Percentiles rank a stretch among this genome's conserved stretches.
phyloP scores from a whole-genome alignment of 2,329 filamentous ascomycete species.

The Fusarium cyanostomum region DNA sequence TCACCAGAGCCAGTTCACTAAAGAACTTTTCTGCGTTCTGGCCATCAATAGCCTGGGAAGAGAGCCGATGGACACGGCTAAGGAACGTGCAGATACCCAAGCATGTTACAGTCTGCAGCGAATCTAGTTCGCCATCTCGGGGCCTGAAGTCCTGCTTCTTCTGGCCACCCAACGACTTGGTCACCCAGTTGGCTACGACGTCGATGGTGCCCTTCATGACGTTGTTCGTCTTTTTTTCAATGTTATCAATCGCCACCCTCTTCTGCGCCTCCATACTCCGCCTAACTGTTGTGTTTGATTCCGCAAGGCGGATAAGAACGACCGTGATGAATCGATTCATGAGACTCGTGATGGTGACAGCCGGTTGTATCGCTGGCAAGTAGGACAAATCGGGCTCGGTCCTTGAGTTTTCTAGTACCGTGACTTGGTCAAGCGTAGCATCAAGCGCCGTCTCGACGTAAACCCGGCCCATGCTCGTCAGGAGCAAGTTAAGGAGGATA shows the following conservation, averaged over 20 bases:
- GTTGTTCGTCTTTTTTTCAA: conserved; percentile 83
- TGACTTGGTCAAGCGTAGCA: conserved; percentile 76
- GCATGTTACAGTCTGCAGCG: conserved; percentile 87
- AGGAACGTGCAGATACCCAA: conserved; percentile 84
- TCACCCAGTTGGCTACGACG: conserved; percentile 79
- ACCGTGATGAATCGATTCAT: conserved; percentile 93
- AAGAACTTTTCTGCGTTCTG: conserved; percentile 85
- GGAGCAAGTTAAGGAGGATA: conserved; percentile 81
- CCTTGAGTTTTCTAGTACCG: conserved; percentile 80
- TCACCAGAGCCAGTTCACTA: conserved; percentile 81
- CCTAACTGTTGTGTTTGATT: conserved; percentile 88
- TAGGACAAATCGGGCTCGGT: conserved; percentile 89
- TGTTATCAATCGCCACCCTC: conserved; percentile 74
- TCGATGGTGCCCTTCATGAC: conserved; percentile 67
- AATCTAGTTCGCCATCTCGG: conserved; percentile 81
- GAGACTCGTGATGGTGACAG: conserved; percentile 89
- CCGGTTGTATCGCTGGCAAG: conserved; percentile 79
- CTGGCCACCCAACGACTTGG: conserved; percentile 76
- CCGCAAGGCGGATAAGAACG: conserved; percentile 88
- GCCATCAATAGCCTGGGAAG: conserved; percentile 77
- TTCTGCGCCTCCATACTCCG: conserved; percentile 89
- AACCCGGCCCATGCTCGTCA: conserved; percentile 88
- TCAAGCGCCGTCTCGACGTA: conserved; percentile 74
- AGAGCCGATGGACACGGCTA: conserved; percentile 68
- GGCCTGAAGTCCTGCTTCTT: conserved; percentile 92